Evolutionary conservation across 1,284 basidiomycete genomes (phyloP), one percentile per base, ranked within the genome.

Genomic region (Ustilago curta): DNA sequence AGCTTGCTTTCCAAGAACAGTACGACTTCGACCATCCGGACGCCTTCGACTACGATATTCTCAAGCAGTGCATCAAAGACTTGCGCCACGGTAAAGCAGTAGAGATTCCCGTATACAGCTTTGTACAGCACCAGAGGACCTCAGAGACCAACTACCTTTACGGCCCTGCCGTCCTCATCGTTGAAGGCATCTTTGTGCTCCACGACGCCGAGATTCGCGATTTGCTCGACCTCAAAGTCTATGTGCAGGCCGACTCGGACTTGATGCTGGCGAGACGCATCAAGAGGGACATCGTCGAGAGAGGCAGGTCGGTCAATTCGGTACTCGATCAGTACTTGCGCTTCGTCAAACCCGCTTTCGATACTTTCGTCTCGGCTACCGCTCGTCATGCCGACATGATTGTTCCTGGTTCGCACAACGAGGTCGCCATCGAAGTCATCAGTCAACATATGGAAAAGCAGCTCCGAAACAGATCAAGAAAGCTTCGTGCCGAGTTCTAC

Each of bases 211-310:
- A 64, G 14, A 64, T 97, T 43, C 88, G 96, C 58, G 88, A 89
- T 4, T 86, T 98, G 45, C 95, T 97, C 81, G 96, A 98, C 85
- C 88, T 99, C 42, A 97, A 97, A 88, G 93, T 85, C 18, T 86
- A 70, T 52, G 83, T 84, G 76, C 88, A 85, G 59, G 95, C 93
- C 59, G 96, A 98, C 83, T 92, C 94, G 3, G 96, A 99, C 84
- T 87, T 98, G 14, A 99, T 99, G 96, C 91, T 99, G 45, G 95
- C 96, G 3, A 89, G 96, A 53, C 90, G 96, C 37, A 92, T 99
- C 67, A 88, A 90, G 73, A 88, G 96, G 61, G 96, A 99, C 81
- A 90, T 93, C 8, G 89, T 91, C 74, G 95, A 99, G 84, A 89
- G 96, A 43, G 94, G 93, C 0, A 87, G 96, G 64, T 91, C 89